Percentiles rank a stretch among this genome's conserved stretches.
These are phyloP conservation scores for Diaporthe sp. DNA, from an alignment of 2,329 filamentous ascomycete genomes.

Conservation along the genomic window DNA sequence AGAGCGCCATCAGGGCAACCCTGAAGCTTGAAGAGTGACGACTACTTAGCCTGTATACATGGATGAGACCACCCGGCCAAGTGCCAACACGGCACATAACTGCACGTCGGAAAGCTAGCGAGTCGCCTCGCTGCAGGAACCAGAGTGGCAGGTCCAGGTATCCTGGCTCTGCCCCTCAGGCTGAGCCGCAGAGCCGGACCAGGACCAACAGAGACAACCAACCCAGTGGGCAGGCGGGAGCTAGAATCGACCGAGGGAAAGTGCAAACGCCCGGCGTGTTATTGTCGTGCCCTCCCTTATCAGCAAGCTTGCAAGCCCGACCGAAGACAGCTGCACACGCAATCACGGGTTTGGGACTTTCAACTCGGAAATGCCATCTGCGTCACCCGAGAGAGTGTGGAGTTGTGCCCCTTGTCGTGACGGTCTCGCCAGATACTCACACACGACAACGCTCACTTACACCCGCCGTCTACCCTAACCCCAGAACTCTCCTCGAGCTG, in stretches of 20 bases:
- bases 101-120: slow-evolving; percentile 12
- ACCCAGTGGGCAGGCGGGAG: not conserved
- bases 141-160: slow-evolving; percentile 12
- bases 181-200: slow-evolving; percentile 9
- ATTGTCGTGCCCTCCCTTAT: not conserved
- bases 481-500: not conserved
- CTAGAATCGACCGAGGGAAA: slow-evolving; percentile 21
- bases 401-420: not conserved
- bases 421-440: slow-evolving; percentile 2
- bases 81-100: not conserved
- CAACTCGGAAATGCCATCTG: not conserved
- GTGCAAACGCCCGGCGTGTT: slow-evolving; percentile 21
- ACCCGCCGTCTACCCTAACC: slow-evolving; percentile 20
- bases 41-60: not conserved
- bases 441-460: not conserved
- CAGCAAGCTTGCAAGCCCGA: not conserved
- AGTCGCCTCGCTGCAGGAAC: slow-evolving; percentile 21
- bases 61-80: not conserved
- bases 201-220: not conserved
- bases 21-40: not conserved
- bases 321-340: not conserved
- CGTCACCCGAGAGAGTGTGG: not conserved
- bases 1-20: too few relatives aligned
- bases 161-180: not conserved
- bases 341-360: not conserved